Evolutionary conservation across 1,284 basidiomycete species (phyloP), one percentile per base, ranked within the genome.

Genomic region (Mycosarcoma mackinlayi): DNA sequence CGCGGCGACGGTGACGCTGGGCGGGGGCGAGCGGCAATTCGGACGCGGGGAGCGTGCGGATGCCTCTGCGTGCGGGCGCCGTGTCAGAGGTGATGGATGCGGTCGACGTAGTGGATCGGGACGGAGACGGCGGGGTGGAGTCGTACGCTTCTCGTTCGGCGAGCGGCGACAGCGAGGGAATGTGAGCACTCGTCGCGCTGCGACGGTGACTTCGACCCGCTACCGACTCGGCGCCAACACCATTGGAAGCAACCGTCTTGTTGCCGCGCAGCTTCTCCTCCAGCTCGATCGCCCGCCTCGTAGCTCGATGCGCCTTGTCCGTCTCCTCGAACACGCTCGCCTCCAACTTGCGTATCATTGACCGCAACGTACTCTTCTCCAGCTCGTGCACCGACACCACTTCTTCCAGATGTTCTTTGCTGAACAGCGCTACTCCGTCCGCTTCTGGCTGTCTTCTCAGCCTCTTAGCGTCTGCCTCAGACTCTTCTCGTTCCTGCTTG

Each of bases 341-440:
- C 42, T 78, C 77, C 34, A 78, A 45, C 42, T 73, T 76, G 6
- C 77, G 60, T 8, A 78, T 59, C 50, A 74, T 65, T 23, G 66
- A 69, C 13, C 77, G 44, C 38, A 70, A 37, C 41, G 44, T 34
- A 13, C 69, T 73, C 33, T 66, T n/a, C 37, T 75, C 75, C 31
- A 77, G 45, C 58, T 75, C 65, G 40, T 78, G 73, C 46, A 53
- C 37, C 42, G 71, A 68, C 8, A 44, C 18, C 24, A 78, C 38
- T 6, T 63, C 70, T 10, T 78, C 77, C 30, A 78, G 25, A 33
- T 62, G 57, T 30, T 49, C 52, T 42, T 59, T 61, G 30, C 58
- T 61, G 34, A 77, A 75, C 16, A 73, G 19, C 7, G 18, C 23
- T 44, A 35, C 3, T 38, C 31, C 47, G 13, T 16, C 11, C 27